Evolutionary conservation across 371 early-diverging fungal genomes (phyloP), one percentile per base, ranked within the genome.

Genomic region (Neoconidiobolus thromboides): DNA sequence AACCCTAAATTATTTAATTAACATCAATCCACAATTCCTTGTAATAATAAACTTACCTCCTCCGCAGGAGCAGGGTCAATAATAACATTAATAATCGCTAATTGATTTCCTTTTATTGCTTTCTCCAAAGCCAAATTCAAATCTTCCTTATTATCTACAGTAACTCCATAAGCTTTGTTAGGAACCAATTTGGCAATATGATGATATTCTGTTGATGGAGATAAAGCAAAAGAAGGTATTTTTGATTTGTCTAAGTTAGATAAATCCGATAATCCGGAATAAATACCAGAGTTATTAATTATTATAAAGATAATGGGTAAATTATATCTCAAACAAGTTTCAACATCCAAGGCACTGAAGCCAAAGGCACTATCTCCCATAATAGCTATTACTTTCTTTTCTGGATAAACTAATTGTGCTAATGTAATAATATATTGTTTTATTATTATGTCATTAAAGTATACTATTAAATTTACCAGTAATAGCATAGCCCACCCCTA

Each of bases 341-440:
- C 89, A 15, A 87, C 62, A 65, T 88, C 89, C 79, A 86, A 83
- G 2, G 82, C 86, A 62, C 82, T 70, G 67, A 87, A 87, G 9
- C 87, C 87, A 75, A 87, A 87, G 1, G 86, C 89, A 10, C 83
- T 82, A 66, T 88, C 89, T 39, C 89, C 89, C 36, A 83, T 78
- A 44, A 88, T 75, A 9, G 80, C 78, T 4, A 86, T 77, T 1
- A 85, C 76, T 1, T 69, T 71, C 48, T 76, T 71, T 1, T 69
- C 58, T 0, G 74, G 74, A 56, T 81, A 74, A 41, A 71, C 70
- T 3, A 74, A 43, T 69, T 83, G 78, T 1, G 85, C 87, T 73
- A 60, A 42, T 12, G 5, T 2, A 10, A 15, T 37, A 40, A 43
- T 7, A 3, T 37, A 5, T 40, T 43, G 0, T 9, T 3, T 9